Base-by-base conservation (phyloP, 2,329 filamentous ascomycete species). In the Amauroascus verrucosus region DNA sequence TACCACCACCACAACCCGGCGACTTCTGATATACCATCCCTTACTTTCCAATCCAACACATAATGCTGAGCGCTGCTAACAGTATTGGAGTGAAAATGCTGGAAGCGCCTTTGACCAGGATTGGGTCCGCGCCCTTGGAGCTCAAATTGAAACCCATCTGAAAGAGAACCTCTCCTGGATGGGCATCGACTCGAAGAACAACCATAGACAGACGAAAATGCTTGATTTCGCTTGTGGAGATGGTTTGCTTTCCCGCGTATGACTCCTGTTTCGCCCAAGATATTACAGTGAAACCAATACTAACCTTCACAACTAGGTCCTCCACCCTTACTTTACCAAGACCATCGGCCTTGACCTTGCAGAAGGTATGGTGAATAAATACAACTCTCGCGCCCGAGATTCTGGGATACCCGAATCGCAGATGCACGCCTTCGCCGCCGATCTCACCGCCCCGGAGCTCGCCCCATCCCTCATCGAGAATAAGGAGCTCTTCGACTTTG, bases 211-310 rank as follows among this genome's bases (percentile, higher is more conserved):
- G 26, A 47, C n/a, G 32, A 60, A 58, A 52, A 56, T 60, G 48
- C 55, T 60, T 11, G 58, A 60, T 20, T 60, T 54, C 45, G 58
- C 58, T 11, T 60, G 58, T 35, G 58, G 58, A 18, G 51, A 58
- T 22, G 58, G 58, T 7, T 54, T 58, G 18, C 35, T 57, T 20
- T 56, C 56, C 11, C 50, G 40, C 9, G 58, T 58, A 56, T 48
- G 52, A 32, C 14, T 11, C 16, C 22, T n/a, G 22, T 30, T 26
- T 26, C 13, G 14, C 18, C 18, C 40, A 26, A 26, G 6, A 26
- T 18, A 13, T 6, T 20, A 13, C 18, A 14, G 9, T 8, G 8
- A 26, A 13, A 24, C 14, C 22, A 16, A 6, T 45, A 26, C 14
- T 14, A 13, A 2, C 24, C 24, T 24, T 26, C 13, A 16, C 8